A percentile compares a stretch with the other conserved stretches of the same genome.
phyloP scores from a whole-genome alignment of 768 basidiomycete species.

The Lepiota venenata region DNA sequence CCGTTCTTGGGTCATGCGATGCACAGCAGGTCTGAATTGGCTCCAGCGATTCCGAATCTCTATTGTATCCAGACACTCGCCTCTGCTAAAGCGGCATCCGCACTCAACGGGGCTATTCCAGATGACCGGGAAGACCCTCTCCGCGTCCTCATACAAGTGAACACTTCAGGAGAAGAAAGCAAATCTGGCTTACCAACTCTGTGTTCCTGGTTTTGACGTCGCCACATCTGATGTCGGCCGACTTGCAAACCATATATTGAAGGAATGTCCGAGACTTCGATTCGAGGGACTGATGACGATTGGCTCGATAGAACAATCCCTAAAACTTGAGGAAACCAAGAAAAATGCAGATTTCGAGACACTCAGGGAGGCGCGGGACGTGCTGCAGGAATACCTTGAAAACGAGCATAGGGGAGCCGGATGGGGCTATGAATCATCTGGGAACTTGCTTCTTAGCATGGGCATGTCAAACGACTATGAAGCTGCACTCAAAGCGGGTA shows the following conservation, averaged over 20 bases:
- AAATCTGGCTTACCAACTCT: slow-evolving; percentile 86
- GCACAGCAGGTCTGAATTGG: not conserved
- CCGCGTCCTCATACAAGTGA: slow-evolving; percentile 87
- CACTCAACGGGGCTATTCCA: slow-evolving; percentile 72
- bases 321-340: slow-evolving; percentile 42
- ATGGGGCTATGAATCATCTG: slow-evolving; percentile 49
- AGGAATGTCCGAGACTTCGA: slow-evolving; percentile 67
- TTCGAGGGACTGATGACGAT: slow-evolving; percentile 97
- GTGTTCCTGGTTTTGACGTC: slow-evolving; percentile 24
- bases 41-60: slow-evolving; percentile 81
- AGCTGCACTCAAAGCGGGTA: slow-evolving; percentile 78
- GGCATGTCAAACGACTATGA: slow-evolving; percentile 98
- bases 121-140: slow-evolving; percentile 55
- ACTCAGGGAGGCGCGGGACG: slow-evolving; percentile 61
- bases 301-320: slow-evolving; percentile 75
- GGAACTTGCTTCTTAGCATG: slow-evolving; percentile 74
- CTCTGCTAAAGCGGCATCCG: slow-evolving; percentile 74
- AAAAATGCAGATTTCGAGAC: slow-evolving; percentile 70
- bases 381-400: slow-evolving; percentile 45
- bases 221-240: slow-evolving; percentile 50
- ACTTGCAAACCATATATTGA: slow-evolving; percentile 70
- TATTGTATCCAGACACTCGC: slow-evolving; percentile 84
- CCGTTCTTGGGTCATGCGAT: not conserved
- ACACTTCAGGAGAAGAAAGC: slow-evolving; percentile 88
- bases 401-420: slow-evolving; percentile 16